Evolutionary conservation across 306 rosid genomes (phyloP), one percentile per base, ranked within the genome.

Genomic region (Cucurbita argyrosperma): DNA sequence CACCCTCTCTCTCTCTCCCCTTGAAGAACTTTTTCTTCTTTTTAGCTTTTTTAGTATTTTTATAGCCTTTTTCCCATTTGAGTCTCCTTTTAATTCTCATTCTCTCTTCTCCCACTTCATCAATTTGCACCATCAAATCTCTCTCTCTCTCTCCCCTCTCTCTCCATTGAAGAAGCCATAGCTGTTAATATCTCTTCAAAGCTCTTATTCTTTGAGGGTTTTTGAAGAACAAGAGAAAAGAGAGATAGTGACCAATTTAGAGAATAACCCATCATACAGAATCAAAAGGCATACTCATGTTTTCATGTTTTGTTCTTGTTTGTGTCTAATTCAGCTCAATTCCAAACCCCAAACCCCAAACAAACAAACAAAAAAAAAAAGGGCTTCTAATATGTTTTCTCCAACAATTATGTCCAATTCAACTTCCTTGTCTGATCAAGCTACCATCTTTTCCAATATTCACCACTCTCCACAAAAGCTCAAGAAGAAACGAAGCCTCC

Each of bases 401-500:
- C 65, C 82, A 60, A 82, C 86, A 60, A 86, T 30, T 30, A 30
- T 86, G 83, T 90, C 95, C 79, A 90, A 85, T 87, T 90, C 95
- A 51, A 85, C 92, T 69, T 86, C 86, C 79, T 80, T 89, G 81
- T 87, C 90, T 37, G 85, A 89, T 58, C 90, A 92, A 85, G 82
- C 88, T 12, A 84, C 83, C 77, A 67, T 78, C 78, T 89, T 72
- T 73, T 66, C 65, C 49, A 51, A 69, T 55, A 19, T 55, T 37
- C 86, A 79, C 43, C 87, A 78, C 30, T 82, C 88, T 14, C 85
- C 87, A 16, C 86, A 74, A 45, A 90, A 87, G 78, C 71, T 76
- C 57, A 88, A 90, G 90, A 92, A 83, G 83, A 92, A 92, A 72
- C 86, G 97, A 83, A 92, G 79, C 82, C 90, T 88, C 66, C 97